phyloP scores from a whole-genome alignment of 2,329 filamentous ascomycete genomes.

The Paracorniculantispora psalliotae region DNA sequence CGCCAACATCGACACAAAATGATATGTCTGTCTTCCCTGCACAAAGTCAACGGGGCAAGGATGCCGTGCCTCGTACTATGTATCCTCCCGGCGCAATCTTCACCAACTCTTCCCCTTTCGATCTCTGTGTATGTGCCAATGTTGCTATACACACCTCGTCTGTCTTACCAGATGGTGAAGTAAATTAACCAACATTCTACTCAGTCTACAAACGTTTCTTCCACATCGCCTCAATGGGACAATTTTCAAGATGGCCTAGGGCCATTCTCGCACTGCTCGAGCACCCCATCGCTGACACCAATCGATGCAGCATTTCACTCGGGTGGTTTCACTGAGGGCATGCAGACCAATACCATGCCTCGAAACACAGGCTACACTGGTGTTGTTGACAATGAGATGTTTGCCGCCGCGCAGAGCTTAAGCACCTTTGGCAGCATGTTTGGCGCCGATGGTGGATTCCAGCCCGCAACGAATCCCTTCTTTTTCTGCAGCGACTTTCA shows the following conservation, averaged over 20 bases:
- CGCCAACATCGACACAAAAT: neutral
- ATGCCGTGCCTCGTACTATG: neutral
- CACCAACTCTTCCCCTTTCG: neutral
- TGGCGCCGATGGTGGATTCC: neutral
- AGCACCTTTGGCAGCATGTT: neutral
- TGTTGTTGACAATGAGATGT: neutral
- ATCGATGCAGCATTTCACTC: neutral
- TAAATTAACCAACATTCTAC: neutral
- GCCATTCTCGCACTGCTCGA: neutral
- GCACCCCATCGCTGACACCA: neutral
- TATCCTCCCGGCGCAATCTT: neutral
- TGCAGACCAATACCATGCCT: neutral
- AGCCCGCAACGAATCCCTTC: neutral
- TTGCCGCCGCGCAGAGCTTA: neutral
- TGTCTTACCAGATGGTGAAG: neutral
- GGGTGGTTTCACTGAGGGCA: neutral
- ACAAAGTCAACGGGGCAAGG: neutral
- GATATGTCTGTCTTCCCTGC: neutral
- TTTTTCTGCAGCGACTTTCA: neutral
- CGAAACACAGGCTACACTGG: neutral
- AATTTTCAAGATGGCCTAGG: neutral
- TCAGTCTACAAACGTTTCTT: neutral
- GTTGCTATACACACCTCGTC: neutral
- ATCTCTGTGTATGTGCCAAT: neutral
- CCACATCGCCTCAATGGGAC: neutral